Evolutionary conservation across 441 rosid species (phyloP).

Genomic region (Capsella rubella): DNA sequence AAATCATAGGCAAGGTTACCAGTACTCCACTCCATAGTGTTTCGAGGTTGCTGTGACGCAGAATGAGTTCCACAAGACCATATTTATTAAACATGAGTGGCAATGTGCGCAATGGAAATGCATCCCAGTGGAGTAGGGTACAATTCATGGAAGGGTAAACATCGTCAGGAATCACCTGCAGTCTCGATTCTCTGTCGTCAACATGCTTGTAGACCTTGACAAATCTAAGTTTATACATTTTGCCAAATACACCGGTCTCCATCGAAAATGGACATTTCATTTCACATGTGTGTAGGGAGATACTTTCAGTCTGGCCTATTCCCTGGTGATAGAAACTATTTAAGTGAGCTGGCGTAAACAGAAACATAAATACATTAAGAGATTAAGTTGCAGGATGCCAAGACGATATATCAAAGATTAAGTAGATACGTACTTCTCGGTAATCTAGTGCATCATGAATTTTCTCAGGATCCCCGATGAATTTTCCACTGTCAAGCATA

Average conservation of each 20-base stretch:
- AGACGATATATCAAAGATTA: not conserved
- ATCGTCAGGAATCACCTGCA: not conserved
- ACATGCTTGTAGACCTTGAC: constrained; percentile 34
- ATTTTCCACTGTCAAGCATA: not conserved
- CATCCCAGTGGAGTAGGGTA: not conserved
- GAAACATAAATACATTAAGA: too few species aligned
- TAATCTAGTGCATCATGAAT: not conserved
- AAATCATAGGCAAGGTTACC: not conserved
- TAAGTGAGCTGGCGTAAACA: not conserved
- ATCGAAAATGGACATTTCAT: not conserved
- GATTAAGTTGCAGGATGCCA: not conserved
- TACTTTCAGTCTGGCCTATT: not conserved
- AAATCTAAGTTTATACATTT: constrained; percentile 1
- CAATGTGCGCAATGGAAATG: not conserved
- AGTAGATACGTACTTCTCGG: not conserved
- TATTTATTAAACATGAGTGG: not conserved
- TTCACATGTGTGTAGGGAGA: constrained; percentile 28
- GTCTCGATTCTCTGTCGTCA: not conserved
- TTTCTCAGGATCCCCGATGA: not conserved
- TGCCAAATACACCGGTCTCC: not conserved
- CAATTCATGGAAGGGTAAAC: not conserved
- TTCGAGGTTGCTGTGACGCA: constrained; percentile 9
- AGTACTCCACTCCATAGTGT: not conserved
- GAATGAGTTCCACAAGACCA: not conserved
- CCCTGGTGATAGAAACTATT: constrained; percentile 4